These are phyloP conservation scores for Trichoderma arundinaceum DNA, from an alignment of 2,329 filamentous ascomycete genomes.

Conservation along the genomic window DNA sequence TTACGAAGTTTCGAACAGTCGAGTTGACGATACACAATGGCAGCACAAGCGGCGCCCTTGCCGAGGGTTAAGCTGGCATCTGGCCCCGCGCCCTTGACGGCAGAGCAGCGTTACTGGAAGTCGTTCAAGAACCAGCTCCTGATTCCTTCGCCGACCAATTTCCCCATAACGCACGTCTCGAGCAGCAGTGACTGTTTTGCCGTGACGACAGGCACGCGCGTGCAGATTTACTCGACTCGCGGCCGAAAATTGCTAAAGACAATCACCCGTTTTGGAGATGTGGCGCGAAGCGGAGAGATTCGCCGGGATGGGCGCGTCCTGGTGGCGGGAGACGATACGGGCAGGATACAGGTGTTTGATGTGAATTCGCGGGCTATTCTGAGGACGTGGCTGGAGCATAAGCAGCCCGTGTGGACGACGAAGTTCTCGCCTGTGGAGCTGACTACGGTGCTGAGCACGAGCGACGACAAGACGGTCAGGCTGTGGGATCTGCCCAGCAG, in stretches of 20 bases:
- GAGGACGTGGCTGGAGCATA: conserved; percentile 93
- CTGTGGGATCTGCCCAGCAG: conserved; percentile 92
- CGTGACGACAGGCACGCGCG: conserved; percentile 89
- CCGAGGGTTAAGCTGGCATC: conserved; percentile 82
- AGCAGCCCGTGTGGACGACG: conserved; percentile 90
- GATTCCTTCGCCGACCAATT: conserved; percentile 87
- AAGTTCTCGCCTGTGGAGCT: conserved; percentile 89
- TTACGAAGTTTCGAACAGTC: background rate
- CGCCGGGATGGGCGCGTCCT: conserved; percentile 86
- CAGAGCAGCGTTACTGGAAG: conserved; percentile 96
- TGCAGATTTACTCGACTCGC: conserved; percentile 92
- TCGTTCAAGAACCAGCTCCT: conserved; percentile 91
- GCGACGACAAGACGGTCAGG: conserved; percentile 90
- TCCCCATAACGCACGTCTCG: conserved; percentile 88
- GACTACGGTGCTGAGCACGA: conserved; percentile 85
- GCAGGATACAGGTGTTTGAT: conserved; percentile 94
- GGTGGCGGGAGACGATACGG: conserved; percentile 88
- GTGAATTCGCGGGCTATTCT: conserved; percentile 85
- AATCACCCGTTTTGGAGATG: conserved; percentile 90
- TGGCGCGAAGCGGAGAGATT: conserved; percentile 87
- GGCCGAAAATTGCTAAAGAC: conserved; percentile 93
- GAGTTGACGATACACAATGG: conserved; percentile 61
- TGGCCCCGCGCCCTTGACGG: conserved; percentile 80
- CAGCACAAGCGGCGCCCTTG: conserved; percentile 81
- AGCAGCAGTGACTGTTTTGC: conserved; percentile 79